Evolutionary conservation across 2,329 filamentous ascomycete genomes (phyloP), one percentile per base, ranked within the genome.

Genomic region (Xylariaceae sp.): DNA sequence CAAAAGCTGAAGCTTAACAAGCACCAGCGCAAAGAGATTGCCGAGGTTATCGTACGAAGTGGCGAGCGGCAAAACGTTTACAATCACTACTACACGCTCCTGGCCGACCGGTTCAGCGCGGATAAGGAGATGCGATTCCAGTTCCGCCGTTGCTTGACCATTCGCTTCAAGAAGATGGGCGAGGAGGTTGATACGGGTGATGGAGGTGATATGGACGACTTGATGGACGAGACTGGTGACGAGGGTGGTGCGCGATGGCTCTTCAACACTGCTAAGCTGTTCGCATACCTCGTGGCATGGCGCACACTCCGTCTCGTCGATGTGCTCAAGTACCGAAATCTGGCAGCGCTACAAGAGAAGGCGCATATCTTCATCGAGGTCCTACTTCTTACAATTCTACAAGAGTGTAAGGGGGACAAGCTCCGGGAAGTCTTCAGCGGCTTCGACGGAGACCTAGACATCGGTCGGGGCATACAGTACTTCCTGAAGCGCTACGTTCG

Each of bases 51-150:
- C 34, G 82, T 97, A 7, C 92, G 94, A 67, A 97, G 92, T 71
- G 87, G 88, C 1, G 90, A 90, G 49, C 88, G 88, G 2, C 94
- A 97, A 75, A 80, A 87, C 58, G 80, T 81, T 0, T 96, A 97
- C 74, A 99, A 99, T 69, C 90, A 89, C 0, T 99, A 96, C 76
- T 99, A 99, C 72, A 89, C 90, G 0, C 78, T 96, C 0, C 87
- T 99, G 44, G 92, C 91, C 8, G 84, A 84, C 52, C 87, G 87
- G 64, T 80, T 97, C 7, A 95, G 92, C 69, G 79, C 79, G 2
- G 89, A 92, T 61, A 85, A 85, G 65, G 85, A 86, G 67, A 81
- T 95, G 66, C 85, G 86, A 62, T 93, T 93, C 76, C 87, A 90
- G 1, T 95, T 97, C 71, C 90, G 94, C 71, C 92, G 93, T 68